Conservation (phyloP, 768 basidiomycete species). For the Sistotremastrum niveocremeum region DNA sequence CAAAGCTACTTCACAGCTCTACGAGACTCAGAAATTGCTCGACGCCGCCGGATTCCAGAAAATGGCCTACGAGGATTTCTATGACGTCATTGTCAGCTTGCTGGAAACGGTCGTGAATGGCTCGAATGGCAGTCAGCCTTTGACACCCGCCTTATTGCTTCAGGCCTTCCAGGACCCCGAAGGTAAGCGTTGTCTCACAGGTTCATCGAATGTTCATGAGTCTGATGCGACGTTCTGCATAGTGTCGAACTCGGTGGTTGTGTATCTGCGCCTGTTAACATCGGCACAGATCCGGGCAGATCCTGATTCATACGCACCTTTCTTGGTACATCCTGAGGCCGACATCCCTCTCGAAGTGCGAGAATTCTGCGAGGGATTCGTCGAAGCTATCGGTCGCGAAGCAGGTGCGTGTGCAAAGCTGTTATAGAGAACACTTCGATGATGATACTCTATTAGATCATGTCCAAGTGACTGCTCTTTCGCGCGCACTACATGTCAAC, state of each 20-base stretch:
- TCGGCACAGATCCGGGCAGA: constrained; percentile 68
- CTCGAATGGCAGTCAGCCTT: constrained; percentile 18
- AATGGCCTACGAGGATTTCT: constrained; percentile 64
- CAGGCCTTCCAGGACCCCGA: constrained; percentile 39
- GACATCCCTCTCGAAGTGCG: constrained; percentile 39
- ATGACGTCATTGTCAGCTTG: constrained; percentile 43
- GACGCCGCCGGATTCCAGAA: constrained; percentile 47
- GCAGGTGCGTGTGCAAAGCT: constrained; percentile 34
- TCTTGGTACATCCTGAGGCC: constrained; percentile 67
- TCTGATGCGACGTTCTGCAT: not conserved
- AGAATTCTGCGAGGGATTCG: constrained; percentile 64
- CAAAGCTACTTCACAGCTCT: constrained; percentile 37
- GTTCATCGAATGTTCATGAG: not conserved
- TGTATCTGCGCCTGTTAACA: constrained; percentile 71
- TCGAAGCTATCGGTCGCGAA: constrained; percentile 67
- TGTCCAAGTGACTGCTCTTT: constrained; percentile 68
- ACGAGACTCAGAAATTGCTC: constrained; percentile 36
- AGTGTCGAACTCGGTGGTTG: constrained; percentile 64
- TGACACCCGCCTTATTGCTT: constrained; percentile 29
- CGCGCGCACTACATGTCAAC: constrained; percentile 50
- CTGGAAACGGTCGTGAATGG: constrained; percentile 30
- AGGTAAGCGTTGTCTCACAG: constrained; percentile 21
- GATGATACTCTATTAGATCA: constrained; percentile 40
- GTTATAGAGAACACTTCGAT: not conserved
- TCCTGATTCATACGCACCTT: constrained; percentile 46